Conservation (phyloP, 768 basidiomycete species). For the Boletus vermiculosoides region DNA sequence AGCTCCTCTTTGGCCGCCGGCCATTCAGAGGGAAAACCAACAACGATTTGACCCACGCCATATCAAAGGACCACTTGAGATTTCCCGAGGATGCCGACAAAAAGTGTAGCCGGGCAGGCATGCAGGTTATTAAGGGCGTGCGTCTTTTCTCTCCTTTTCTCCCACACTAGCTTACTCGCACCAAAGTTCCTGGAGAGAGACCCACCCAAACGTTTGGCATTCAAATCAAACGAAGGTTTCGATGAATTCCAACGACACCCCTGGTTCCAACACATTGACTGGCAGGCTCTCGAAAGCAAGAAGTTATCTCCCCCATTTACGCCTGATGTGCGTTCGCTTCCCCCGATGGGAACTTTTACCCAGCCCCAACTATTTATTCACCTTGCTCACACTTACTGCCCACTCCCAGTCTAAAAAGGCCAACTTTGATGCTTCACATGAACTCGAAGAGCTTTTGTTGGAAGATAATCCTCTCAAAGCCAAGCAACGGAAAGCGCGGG, state of each 20-base stretch:
- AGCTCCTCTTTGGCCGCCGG: conserved; percentile 86
- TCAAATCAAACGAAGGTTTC: conserved; percentile 77
- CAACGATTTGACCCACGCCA: conserved; percentile 87
- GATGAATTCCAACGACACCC: conserved; percentile 75
- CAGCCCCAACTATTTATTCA: background rate
- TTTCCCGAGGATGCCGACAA: conserved; percentile 90
- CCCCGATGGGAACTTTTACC: background rate
- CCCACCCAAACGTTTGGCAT: conserved; percentile 74
- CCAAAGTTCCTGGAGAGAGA: conserved; percentile 85
- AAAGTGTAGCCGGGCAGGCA: conserved; percentile 72
- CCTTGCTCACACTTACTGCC: conserved; percentile 4
- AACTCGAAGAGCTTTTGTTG: conserved; percentile 90
- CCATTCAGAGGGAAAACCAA: conserved; percentile 95
- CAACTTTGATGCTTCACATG: conserved; percentile 98
- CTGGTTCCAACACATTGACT: conserved; percentile 90
- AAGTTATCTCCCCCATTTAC: conserved; percentile 77
- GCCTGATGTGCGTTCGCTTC: conserved; percentile 67
- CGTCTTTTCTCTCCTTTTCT: conserved; percentile 31
- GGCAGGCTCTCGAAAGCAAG: conserved; percentile 82
- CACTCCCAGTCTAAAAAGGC: conserved; percentile 89
- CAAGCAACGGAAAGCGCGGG: conserved; percentile 87
- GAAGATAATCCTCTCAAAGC: conserved; percentile 98
- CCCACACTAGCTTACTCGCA: conserved; percentile 12
- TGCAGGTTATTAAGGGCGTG: conserved; percentile 80
- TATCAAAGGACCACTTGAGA: conserved; percentile 79